These are phyloP conservation scores for Beauveria sp. DNA, from an alignment of 2,329 filamentous ascomycete species.

Conservation along the genomic window DNA sequence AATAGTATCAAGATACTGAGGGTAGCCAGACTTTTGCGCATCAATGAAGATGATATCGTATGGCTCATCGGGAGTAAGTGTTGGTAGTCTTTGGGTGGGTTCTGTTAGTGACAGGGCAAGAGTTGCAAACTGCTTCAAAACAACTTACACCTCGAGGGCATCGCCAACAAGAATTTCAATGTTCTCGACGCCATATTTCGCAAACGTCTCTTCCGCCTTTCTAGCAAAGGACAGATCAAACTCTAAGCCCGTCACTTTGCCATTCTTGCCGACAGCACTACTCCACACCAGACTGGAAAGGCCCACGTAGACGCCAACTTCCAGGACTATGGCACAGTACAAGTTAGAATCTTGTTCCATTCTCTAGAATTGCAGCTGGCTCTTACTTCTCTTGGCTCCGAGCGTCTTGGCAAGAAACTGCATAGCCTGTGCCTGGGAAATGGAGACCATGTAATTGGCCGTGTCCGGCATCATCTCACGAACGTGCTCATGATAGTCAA, in stretches of 20 bases:
- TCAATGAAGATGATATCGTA: slow-evolving; percentile 42
- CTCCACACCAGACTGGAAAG: slow-evolving; percentile 32
- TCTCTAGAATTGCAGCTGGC: not conserved
- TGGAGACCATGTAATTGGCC: not conserved
- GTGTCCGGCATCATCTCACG: not conserved
- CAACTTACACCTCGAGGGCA: slow-evolving; percentile 28
- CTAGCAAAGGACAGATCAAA: slow-evolving; percentile 29
- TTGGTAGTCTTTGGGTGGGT: slow-evolving; percentile 17
- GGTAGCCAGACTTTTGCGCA: slow-evolving; percentile 38
- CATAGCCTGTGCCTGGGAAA: not conserved
- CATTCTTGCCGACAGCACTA: slow-evolving; percentile 28
- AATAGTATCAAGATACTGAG: slow-evolving; percentile 32
- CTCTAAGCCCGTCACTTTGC: slow-evolving; percentile 34
- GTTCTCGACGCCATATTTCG: slow-evolving; percentile 29
- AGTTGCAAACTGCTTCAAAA: not conserved
- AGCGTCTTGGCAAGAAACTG: not conserved
- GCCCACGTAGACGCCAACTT: slow-evolving; percentile 33
- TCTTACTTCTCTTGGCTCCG: not conserved
- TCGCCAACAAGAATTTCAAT: slow-evolving; percentile 33
- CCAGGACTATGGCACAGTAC: slow-evolving; percentile 26
- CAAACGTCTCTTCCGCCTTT: slow-evolving; percentile 26
- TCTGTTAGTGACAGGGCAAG: not conserved
- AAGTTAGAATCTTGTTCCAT: not conserved
- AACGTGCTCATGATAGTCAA: not conserved
- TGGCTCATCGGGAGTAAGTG: slow-evolving; percentile 27